Conservation (phyloP, 2,329 filamentous ascomycete genomes). For the Fusarium armeniacum region DNA sequence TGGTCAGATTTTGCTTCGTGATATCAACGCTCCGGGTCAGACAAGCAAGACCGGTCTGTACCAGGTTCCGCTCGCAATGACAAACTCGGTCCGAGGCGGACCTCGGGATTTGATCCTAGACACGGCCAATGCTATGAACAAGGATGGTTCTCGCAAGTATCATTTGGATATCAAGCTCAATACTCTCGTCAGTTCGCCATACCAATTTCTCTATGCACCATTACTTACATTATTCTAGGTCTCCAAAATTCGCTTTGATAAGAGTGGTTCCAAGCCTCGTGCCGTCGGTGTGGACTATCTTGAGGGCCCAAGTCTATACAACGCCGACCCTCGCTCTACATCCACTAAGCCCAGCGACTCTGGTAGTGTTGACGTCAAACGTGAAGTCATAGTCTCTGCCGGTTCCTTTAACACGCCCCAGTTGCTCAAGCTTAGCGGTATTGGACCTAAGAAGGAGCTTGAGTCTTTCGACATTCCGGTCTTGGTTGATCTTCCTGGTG, state of each 20-base stretch:
- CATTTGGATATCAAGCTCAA: slow-evolving; percentile 49
- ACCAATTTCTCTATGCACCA: fast-evolving
- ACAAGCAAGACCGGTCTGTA: slow-evolving; percentile 56
- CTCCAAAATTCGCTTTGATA: slow-evolving; percentile 57
- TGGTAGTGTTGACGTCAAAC: slow-evolving; percentile 36
- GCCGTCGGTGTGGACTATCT: slow-evolving; percentile 55
- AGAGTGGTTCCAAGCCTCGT: slow-evolving; percentile 47
- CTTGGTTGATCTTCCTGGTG: slow-evolving; percentile 62
- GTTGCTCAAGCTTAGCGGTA: slow-evolving; percentile 64
- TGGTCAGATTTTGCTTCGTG: slow-evolving; percentile 46
- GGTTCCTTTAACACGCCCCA: slow-evolving; percentile 66
- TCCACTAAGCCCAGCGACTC: slow-evolving; percentile 22
- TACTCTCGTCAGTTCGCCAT: slow-evolving; percentile 28
- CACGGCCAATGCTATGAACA: slow-evolving; percentile 42
- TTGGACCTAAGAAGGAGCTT: slow-evolving; percentile 47
- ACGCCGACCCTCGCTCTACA: slow-evolving; percentile 44
- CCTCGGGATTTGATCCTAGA: slow-evolving; percentile 68
- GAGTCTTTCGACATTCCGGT: slow-evolving; percentile 52
- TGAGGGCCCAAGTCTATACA: slow-evolving; percentile 45
- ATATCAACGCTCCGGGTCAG: slow-evolving; percentile 49
- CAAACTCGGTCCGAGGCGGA: slow-evolving; percentile 66
- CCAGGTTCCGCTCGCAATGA: slow-evolving; percentile 70
- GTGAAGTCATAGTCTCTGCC: slow-evolving; percentile 63
- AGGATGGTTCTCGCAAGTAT: slow-evolving; percentile 48
- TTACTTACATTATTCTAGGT: neutral